Base-by-base conservation (phyloP, 495 filamentous ascomycete species). In the Neurospora sp. region DNA sequence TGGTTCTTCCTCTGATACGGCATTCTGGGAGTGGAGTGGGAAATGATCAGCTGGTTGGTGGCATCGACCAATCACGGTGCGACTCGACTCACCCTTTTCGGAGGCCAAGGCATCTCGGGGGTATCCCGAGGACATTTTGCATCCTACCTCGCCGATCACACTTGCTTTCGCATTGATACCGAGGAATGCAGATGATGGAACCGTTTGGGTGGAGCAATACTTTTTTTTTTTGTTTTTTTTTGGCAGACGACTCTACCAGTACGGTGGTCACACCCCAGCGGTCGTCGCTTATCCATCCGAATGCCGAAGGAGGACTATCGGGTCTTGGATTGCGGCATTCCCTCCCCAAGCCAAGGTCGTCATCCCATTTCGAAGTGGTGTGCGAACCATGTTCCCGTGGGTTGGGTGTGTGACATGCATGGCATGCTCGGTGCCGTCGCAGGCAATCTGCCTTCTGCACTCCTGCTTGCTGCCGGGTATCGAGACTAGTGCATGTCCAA, bases 91-190 rank as follows among this genome's bases (percentile, higher is more conserved):
- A 78, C 69, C 77, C 79, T 59, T 75, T 73, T 42, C 69, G 38
- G 44, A 41, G 70, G 59, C 59, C 78, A 41, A 81, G 75, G 75
- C 77, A 74, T 73, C 70, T 79, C 78, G 78, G 78, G 78, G 77
- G 68, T 69, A 74, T 44, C 69, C 44, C 44, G 53, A 61, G 53
- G 53, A 31, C 53, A 61, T 61, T 61, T 8, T 44, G 20, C 40
- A 46, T 46, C 72, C 72, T 46, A 68, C 75, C 75, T 75, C 77
- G 53, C 22, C 14, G 14, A 9, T 66, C 27, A 66, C 53, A 35
- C 27, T 66, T 6, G 53, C 53, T 16, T 61, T 61, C 12, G 8
- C 53, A 9, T 27, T 37, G 53, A 35, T 10, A 37, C 35, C 53
- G 18, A 35, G 5, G 53, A 66, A 35, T 61, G 53, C 53, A 16